Evolutionary conservation across 257 asterid genomes (phyloP), one percentile per base, ranked within the genome.

Genomic region (Solanum rostratum): DNA sequence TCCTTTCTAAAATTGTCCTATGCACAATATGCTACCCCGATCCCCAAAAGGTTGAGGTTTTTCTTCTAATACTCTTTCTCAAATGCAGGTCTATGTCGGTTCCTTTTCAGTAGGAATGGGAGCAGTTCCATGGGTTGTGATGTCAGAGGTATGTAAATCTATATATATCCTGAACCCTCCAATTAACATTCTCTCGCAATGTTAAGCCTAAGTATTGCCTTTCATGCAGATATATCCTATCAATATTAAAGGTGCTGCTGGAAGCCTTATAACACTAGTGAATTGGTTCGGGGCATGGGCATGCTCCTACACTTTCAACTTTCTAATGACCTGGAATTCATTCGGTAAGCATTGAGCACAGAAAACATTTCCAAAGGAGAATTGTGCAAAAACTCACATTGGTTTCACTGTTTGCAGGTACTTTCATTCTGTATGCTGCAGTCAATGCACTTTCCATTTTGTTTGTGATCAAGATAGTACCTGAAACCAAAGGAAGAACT

Each of bases 111-210:
- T 66, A 57, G 99, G 98, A 86, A 96, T 96, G 99, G 98, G 98
- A 86, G 99, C 98, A 86, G 97, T 95, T 89, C 99, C 99, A 14
- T 95, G 99, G 99, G 99, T 96, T 79, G 93, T 96, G 84, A 96
- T 95, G 99, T 96, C 98, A 9, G 98, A 96, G 98, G 99, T 95
- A 90, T 19, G 66, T 9, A 49, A 65, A 29, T 65, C 52, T 15
- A 46, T 12, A 65, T 45, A 33, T 4, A 14, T 45, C 50, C 79
- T 82, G 68, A 11, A 19, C 19, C 60, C 60, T 52, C n/a, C 16
- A 5, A 24, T 12, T 65, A 76, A 62, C 41, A 37, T 46, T 55
- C 33, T 22, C 0, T 30, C 3, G 24, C 73, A 30, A 85, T 33
- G 49, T 49, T 5, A 20, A 60, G 84, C 71, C 82, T 83, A 83